Evolutionary conservation across 768 basidiomycete species (phyloP).

Genomic region (Suillus ampliporus): DNA sequence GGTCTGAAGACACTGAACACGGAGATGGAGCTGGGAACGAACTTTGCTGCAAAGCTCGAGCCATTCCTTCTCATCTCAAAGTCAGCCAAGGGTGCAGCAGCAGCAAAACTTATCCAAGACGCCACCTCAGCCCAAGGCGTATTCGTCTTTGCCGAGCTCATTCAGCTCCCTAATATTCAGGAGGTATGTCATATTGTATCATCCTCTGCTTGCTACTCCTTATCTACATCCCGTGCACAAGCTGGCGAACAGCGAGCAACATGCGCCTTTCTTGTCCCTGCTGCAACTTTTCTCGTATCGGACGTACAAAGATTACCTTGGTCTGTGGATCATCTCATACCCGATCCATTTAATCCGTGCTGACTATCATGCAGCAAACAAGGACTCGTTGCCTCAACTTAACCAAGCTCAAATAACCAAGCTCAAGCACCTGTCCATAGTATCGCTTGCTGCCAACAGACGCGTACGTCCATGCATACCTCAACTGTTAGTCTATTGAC

Average conservation of each 20-base stretch:
- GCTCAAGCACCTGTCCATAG: constrained; percentile 91
- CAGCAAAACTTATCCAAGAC: constrained; percentile 86
- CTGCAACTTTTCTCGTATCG: constrained; percentile 91
- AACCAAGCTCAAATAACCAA: constrained; percentile 80
- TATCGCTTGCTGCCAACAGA: constrained; percentile 76
- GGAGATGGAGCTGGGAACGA: constrained; percentile 65
- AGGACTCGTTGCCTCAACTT: constrained; percentile 67
- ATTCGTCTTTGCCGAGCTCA: constrained; percentile 89
- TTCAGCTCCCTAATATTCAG: constrained; percentile 82
- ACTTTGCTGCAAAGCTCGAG: constrained; percentile 76
- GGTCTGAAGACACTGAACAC: neutral
- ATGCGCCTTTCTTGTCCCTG: constrained; percentile 64
- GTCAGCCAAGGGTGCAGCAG: constrained; percentile 89
- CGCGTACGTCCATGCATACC: constrained; percentile 57
- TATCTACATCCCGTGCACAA: constrained; percentile 36
- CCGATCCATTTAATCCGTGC: neutral
- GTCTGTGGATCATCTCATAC: constrained; percentile 46
- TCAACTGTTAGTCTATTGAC: constrained; percentile 1
- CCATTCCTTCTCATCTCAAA: constrained; percentile 93
- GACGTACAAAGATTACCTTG: constrained; percentile 82
- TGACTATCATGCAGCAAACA: constrained; percentile 55
- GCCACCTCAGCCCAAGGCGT: constrained; percentile 90
- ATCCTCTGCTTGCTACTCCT: constrained; percentile 1
- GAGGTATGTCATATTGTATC: constrained; percentile 57
- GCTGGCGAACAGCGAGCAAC: constrained; percentile 71